phyloP scores from a whole-genome alignment of 192 early-diverging fungal genomes.

The Umbelopsis sp. region DNA sequence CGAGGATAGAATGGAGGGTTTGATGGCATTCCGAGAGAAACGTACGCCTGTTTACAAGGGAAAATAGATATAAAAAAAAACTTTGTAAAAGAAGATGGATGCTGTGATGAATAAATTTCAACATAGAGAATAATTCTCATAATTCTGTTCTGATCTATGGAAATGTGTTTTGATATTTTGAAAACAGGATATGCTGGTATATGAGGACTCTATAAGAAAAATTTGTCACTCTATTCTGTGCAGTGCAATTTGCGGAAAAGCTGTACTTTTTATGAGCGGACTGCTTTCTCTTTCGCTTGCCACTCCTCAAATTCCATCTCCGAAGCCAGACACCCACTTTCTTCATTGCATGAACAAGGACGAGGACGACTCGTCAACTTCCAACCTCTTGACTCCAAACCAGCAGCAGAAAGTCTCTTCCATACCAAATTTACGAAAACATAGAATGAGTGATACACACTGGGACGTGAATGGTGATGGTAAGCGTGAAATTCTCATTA shows the following conservation, averaged over 20 bases:
- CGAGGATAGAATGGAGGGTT: slow-evolving; percentile 90
- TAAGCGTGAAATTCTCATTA: neutral
- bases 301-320: slow-evolving; percentile 5
- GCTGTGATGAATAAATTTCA: too few species aligned
- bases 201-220: too few species aligned
- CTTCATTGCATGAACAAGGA: slow-evolving; percentile 14
- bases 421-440: slow-evolving; percentile 5
- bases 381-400: neutral
- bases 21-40: slow-evolving; percentile 50
- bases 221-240: too few species aligned
- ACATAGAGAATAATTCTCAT: too few species aligned
- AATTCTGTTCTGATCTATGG: too few species aligned
- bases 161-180: too few species aligned
- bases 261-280: too few species aligned
- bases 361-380: slow-evolving; percentile 6
- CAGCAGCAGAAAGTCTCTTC: neutral
- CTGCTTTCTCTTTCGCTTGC: neutral
- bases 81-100: too few species aligned
- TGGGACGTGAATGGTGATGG: slow-evolving; percentile 19
- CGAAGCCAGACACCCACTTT: neutral
- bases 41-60: slow-evolving; percentile 36
- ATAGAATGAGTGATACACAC: slow-evolving; percentile 1
- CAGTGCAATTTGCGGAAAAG: too few species aligned
- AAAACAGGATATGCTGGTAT: too few species aligned
- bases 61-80: slow-evolving; percentile 18